These are phyloP conservation scores for Acacia confusa DNA, from an alignment of 306 rosid species.

Conservation along the genomic window DNA sequence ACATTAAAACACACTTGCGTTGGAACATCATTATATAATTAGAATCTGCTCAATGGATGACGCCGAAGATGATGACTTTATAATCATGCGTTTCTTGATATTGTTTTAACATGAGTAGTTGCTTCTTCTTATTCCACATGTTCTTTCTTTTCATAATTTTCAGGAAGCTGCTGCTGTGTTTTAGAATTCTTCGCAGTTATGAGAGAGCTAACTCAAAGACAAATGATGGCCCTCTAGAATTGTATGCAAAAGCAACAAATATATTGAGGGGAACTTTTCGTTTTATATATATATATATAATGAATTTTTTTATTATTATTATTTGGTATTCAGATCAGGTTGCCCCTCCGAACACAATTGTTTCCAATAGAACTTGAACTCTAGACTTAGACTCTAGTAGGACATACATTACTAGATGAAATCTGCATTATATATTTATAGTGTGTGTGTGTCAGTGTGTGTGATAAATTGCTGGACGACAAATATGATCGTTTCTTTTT, in stretches of 20 bases:
- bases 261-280: not conserved
- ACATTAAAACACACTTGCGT: not conserved
- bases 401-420: rapidly evolving
- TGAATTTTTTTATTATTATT: too few species aligned
- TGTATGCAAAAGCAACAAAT: not conserved
- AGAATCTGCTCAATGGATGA: not conserved
- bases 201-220: not conserved
- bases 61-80: not conserved
- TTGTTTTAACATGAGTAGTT: not conserved
- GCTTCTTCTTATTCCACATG: not conserved
- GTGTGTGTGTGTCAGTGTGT: too few species aligned
- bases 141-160: not conserved
- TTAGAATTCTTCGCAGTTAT: not conserved
- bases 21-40: not conserved
- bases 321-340: too few species aligned
- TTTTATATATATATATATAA: too few species aligned
- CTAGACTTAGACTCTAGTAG: too few species aligned
- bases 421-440: too few species aligned
- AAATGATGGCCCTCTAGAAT: not conserved
- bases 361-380: too few species aligned
- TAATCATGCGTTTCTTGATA: not conserved
- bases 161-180: not conserved
- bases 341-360: too few species aligned
- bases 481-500: not conserved
- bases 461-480: not conserved